phyloP scores from a whole-genome alignment of 129 eudicot genomes.

The Chrysanthemum seticuspe region DNA sequence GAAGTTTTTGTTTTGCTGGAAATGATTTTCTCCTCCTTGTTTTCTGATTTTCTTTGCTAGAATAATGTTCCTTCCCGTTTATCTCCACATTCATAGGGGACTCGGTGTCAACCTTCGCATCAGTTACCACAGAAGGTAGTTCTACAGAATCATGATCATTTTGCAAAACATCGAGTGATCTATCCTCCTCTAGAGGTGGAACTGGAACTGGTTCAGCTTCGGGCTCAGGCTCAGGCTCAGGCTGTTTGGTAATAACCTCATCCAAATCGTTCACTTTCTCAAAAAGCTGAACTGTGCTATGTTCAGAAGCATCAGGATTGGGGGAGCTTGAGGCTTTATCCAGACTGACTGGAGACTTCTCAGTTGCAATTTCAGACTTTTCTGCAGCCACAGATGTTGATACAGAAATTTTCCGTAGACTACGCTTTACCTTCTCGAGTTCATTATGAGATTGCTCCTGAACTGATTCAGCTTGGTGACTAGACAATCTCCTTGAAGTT shows the following conservation, averaged over 20 bases:
- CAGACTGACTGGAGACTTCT: slow-evolving; percentile 23
- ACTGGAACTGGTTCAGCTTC: slow-evolving; percentile 12
- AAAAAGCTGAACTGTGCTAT: slow-evolving; percentile 28
- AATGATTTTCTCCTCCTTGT: slow-evolving; percentile 65
- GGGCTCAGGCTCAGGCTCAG: slow-evolving; percentile 17
- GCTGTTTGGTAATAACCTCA: slow-evolving; percentile 21
- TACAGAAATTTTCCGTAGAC: slow-evolving; percentile 57
- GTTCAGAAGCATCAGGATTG: slow-evolving; percentile 33
- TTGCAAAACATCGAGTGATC: slow-evolving; percentile 29
- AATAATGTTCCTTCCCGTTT: slow-evolving; percentile 46
- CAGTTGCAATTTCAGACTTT: slow-evolving; percentile 43
- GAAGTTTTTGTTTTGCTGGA: slow-evolving; percentile 58
- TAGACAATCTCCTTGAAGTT: slow-evolving; percentile 28
- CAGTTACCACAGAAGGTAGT: slow-evolving; percentile 22
- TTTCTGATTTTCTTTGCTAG: slow-evolving; percentile 50
- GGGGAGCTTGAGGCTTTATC: too few relatives aligned
- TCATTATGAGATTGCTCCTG: slow-evolving; percentile 68
- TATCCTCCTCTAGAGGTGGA: slow-evolving; percentile 26
- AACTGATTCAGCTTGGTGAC: slow-evolving; percentile 42
- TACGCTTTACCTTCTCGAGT: slow-evolving; percentile 80
- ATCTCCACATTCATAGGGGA: slow-evolving; percentile 36
- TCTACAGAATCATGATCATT: slow-evolving; percentile 32
- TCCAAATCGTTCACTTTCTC: slow-evolving; percentile 37
- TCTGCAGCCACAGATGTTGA: slow-evolving; percentile 34
- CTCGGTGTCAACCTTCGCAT: slow-evolving; percentile 28